Percentiles rank a stretch among this genome's conserved stretches.
Evolutionary conservation across 2,329 filamentous ascomycete species (phyloP).

Genomic region (Thielaviopsis musarum): DNA sequence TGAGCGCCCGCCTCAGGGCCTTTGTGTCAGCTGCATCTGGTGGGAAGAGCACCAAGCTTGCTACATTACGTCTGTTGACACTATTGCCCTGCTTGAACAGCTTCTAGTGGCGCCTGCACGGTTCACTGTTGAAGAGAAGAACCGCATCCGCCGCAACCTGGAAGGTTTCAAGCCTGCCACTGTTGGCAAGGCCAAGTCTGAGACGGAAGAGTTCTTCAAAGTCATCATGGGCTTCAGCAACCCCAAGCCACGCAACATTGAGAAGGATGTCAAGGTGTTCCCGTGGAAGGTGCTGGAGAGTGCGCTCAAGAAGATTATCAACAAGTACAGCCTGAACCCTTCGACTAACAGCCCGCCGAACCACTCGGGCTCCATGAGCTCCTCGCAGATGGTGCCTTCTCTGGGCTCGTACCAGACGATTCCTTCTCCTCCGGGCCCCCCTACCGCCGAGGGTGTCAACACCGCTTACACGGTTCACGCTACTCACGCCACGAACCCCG

Average conservation of each 20-base stretch:
- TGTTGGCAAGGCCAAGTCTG: constrained; percentile 79
- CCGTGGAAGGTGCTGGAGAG: constrained; percentile 79
- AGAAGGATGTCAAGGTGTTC: constrained; percentile 98
- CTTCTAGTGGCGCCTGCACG: constrained; percentile 57
- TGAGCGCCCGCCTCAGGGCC: constrained; percentile 66
- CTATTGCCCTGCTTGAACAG: constrained; percentile 85
- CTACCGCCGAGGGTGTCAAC: constrained; percentile 21
- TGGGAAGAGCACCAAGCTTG: constrained; percentile 87
- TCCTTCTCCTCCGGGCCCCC: constrained; percentile 28
- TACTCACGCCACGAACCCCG: constrained; percentile 25
- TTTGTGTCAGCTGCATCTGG: constrained; percentile 94
- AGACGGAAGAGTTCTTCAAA: constrained; percentile 97
- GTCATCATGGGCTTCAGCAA: constrained; percentile 95
- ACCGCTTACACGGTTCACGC: constrained; percentile 21
- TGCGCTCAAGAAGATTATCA: constrained; percentile 94
- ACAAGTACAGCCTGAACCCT: constrained; percentile 62
- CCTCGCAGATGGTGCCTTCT: constrained; percentile 24
- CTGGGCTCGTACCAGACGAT: constrained; percentile 26
- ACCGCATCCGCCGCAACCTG: constrained; percentile 85
- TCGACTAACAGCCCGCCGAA: constrained; percentile 22
- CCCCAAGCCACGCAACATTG: constrained; percentile 92
- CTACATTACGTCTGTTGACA: constrained; percentile 92
- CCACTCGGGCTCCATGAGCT: neutral
- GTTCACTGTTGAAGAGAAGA: constrained; percentile 97
- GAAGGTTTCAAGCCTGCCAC: constrained; percentile 88